Conservation (phyloP, 345 rosid species). For the Viola odorata region DNA sequence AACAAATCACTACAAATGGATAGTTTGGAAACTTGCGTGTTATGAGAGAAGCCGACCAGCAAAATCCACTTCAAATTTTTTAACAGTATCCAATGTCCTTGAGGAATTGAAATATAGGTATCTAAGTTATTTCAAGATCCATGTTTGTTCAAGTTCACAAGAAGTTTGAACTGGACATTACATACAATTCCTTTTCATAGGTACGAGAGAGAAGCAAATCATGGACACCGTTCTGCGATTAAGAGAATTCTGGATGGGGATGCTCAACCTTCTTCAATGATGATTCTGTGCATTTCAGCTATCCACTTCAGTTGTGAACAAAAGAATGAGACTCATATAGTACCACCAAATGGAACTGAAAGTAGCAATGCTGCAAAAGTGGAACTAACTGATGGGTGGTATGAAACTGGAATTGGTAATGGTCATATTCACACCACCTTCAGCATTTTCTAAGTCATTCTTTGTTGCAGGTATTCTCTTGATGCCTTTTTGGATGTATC, state of each 20-base stretch:
- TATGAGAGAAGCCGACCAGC: slow-evolving; percentile 60
- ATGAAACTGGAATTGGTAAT: slow-evolving; percentile 24
- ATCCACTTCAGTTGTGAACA: slow-evolving; percentile 29
- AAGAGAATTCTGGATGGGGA: slow-evolving; percentile 89
- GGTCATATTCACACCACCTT: slow-evolving; percentile 4
- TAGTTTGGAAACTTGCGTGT: slow-evolving; percentile 88
- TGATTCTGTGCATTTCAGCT: slow-evolving; percentile 74
- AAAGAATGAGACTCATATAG: slow-evolving; percentile 26
- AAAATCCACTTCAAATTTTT: slow-evolving; percentile 51
- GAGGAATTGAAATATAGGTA: slow-evolving; percentile 97
- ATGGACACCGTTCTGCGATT: slow-evolving; percentile 83
- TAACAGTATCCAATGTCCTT: slow-evolving; percentile 70
- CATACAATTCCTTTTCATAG: slow-evolving; percentile 31
- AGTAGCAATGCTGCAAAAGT: slow-evolving; percentile 40
- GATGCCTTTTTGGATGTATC: slow-evolving; percentile 61
- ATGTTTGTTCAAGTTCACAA: slow-evolving; percentile 11
- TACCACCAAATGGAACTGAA: slow-evolving; percentile 31
- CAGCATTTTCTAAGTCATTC: slow-evolving; percentile 13
- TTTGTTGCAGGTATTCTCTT: slow-evolving; percentile 63
- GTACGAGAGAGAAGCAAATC: slow-evolving; percentile 89
- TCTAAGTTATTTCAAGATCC: slow-evolving; percentile 6
- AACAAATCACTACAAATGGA: slow-evolving; percentile 82
- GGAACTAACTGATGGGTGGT: slow-evolving; percentile 97
- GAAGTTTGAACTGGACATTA: slow-evolving; percentile 12
- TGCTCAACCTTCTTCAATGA: slow-evolving; percentile 60